Evolutionary conservation across 106 monocot species (phyloP), one percentile per base, ranked within the genome.

Genomic region (Acanthochlamys bracteata): DNA sequence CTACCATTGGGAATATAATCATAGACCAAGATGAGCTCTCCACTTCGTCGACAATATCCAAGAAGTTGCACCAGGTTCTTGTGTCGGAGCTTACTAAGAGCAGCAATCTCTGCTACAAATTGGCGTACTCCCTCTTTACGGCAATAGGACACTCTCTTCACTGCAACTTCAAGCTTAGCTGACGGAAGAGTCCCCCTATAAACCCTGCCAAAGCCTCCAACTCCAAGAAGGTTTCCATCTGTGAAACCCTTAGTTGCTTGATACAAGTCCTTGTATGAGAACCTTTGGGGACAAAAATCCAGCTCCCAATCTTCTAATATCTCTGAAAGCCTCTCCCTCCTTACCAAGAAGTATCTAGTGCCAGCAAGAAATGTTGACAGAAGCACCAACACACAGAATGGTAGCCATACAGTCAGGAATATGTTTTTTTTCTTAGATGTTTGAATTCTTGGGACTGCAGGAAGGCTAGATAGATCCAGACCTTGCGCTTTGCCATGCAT

Each of bases 281-380:
- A 61, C 20, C 20, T 9, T 9, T 61, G 40, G 8, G 41, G 17
- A 16, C 61, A 33, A 20, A 40, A 41, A 15, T 16, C 40, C n/a
- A 22, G 55, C 20, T 55, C 33, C 55, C 53, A 33, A 20, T 57
- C 79, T 45, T 79, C 74, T 4, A 42, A 25, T 0, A 74, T 8
- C 52, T 64, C 78, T 20, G 41, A 4, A 13, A 61, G 41, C 25
- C 24, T 74, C 4, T 25, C 57, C 51, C 15, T 68, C 19, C 68
- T 52, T 20, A 33, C 41, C 53, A 24, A 4, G 1, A 25, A 24
- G 4, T 67, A 7, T 16, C n/a, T 23, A 14, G 61, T 24, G 9
- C 24, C 65, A 33, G 9, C 24, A 55, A 33, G 2, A 23, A 11
- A 16, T 8, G 27, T 15, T 17, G 55, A 22, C 2, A 57, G 15